Evolutionary conservation across 192 early-diverging fungal genomes (phyloP), one percentile per base, ranked within the genome.

Genomic region (Rhizophagus sp.): DNA sequence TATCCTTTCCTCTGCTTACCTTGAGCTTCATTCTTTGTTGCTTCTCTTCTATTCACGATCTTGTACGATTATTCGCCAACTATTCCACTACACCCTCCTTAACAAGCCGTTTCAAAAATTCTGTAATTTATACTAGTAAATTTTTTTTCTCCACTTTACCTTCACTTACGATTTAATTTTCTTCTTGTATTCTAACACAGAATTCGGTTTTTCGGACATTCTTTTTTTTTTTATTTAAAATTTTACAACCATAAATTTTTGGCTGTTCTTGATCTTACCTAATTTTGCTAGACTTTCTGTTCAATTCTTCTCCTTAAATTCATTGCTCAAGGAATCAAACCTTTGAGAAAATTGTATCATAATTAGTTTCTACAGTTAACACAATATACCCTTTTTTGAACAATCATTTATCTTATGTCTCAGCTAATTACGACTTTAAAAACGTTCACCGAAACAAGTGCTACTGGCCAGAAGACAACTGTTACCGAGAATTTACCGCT

Each of bases 21-120:
- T 41, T 39, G 39, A 22, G 68, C 36, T 70, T 70, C 68, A 39
- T 70, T 70, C 68, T n/a, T 70, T 70, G 65, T 70, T 22, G 10
- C 22, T 70, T 47, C 68, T 41, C 33, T 70, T 30, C 33, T 41
- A 22, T 70, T 70, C 39, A 70, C 68, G 68, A 70, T 70, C 36
- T 41, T 70, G 39, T 39, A 39, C 33, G 65, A 27, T 41, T 70
- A 41, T 70, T 41, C 17, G 19, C 68, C 36, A n/a, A 70, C 33
- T 22, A n/a, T 22, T 41, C n/a, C 30, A 39, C 68, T 39, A 24
- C 19, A 39, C n/a, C 19, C 39, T 39, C 39, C 68, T 19, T 70
- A 39, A 24, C 68, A 70, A 33, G 68, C 33, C 68, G n/a, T n/a
- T 34, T n/a, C 17, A 44, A 39, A 70, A 33, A 15, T 70, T 70